A percentile compares a stretch with the other conserved stretches of the same genome.
These are phyloP conservation scores for Hyphodiscus hymeniophilus DNA, from an alignment of 495 filamentous ascomycete genomes.

Conservation along the genomic window DNA sequence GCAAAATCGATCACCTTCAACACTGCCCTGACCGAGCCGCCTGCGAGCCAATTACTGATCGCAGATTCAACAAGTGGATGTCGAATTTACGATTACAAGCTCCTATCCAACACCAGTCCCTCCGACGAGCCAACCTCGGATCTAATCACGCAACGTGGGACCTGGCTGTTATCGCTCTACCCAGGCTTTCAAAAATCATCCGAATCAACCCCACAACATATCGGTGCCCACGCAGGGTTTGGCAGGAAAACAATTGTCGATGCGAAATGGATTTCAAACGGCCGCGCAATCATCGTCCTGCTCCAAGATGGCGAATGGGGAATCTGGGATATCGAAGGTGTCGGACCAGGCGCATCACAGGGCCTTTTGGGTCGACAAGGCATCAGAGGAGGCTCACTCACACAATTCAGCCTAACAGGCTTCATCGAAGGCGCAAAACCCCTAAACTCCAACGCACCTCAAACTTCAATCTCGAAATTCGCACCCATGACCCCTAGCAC, in stretches of 20 bases:
- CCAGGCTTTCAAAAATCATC: slow-evolving; percentile 46
- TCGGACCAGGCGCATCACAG: slow-evolving; percentile 44
- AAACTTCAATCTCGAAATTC: slow-evolving; percentile 46
- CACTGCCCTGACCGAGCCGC: slow-evolving; percentile 33
- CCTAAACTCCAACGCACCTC: slow-evolving; percentile 22
- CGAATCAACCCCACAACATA: slow-evolving; percentile 24
- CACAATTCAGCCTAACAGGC: slow-evolving; percentile 60
- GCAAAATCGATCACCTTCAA: slow-evolving; percentile 67
- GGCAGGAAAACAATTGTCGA: slow-evolving; percentile 70
- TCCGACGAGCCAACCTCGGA: slow-evolving; percentile 4
- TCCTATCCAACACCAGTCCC: slow-evolving; percentile 2
- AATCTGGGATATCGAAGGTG: slow-evolving; percentile 79
- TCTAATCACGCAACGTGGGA: slow-evolving; percentile 23
- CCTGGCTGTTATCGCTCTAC: slow-evolving; percentile 65
- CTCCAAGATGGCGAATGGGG: slow-evolving; percentile 88
- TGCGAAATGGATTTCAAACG: slow-evolving; percentile 75
- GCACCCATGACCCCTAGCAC: slow-evolving; percentile 83
- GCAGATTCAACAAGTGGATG: slow-evolving; percentile 59
- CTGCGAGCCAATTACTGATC: slow-evolving; percentile 56
- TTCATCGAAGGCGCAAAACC: slow-evolving; percentile 44
- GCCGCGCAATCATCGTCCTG: slow-evolving; percentile 66
- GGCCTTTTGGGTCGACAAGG: slow-evolving; percentile 53
- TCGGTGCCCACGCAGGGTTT: slow-evolving; percentile 25
- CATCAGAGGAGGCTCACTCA: slow-evolving; percentile 56
- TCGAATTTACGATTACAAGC: slow-evolving; percentile 50